Conservation (phyloP, 129 eudicot genomes). For the Pulicaria dysenterica region DNA sequence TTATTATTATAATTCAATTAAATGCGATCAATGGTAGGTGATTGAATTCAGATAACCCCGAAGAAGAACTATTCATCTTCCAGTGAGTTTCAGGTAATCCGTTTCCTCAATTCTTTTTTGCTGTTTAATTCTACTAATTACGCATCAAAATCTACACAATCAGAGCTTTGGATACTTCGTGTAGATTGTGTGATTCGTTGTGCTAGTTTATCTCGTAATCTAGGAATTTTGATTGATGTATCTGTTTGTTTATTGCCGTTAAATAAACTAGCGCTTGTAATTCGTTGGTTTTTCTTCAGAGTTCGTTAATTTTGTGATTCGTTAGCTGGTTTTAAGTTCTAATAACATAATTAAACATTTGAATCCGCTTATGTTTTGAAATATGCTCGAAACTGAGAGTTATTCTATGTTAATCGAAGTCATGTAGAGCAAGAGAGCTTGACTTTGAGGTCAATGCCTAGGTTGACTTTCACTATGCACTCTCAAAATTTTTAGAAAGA, state of each 20-base stretch:
- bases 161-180: background rate
- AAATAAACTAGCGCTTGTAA: background rate
- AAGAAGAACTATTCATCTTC: slow-evolving; percentile 12
- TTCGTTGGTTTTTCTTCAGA: background rate
- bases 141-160: slow-evolving; percentile 13
- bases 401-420: background rate
- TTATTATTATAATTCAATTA: background rate
- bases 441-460: slow-evolving; percentile 11
- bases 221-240: slow-evolving; percentile 1
- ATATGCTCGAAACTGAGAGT: background rate
- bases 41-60: slow-evolving; percentile 25
- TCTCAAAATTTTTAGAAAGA: background rate
- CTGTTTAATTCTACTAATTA: background rate
- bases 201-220: slow-evolving; percentile 4
- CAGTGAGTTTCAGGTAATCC: slow-evolving; percentile 31
- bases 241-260: background rate
- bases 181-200: slow-evolving; percentile 14
- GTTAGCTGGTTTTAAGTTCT: slow-evolving; percentile 2
- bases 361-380: slow-evolving; percentile 4
- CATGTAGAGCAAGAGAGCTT: background rate
- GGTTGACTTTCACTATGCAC: slow-evolving; percentile 4
- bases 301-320: slow-evolving; percentile 17
- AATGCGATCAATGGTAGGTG: slow-evolving; percentile 18
- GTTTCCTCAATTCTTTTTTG: background rate
- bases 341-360: background rate